Evolutionary conservation across 2,329 filamentous ascomycete genomes (phyloP).

Genomic region (Paramyrothecium sp.): DNA sequence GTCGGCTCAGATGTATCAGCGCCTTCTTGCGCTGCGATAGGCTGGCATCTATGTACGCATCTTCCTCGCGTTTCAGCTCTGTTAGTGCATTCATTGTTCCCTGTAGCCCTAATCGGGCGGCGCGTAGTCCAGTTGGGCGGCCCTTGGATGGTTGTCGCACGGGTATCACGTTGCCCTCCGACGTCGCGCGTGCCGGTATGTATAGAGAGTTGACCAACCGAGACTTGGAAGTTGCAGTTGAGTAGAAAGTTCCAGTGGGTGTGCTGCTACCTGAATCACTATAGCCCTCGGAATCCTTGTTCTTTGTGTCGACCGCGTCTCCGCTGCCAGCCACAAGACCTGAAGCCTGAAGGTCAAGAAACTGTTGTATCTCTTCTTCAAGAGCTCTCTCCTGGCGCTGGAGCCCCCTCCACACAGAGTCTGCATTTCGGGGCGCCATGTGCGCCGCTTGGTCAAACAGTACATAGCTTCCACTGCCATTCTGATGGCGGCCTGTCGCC

Average conservation of each 20-base stretch:
- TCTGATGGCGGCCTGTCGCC: constrained; percentile 17
- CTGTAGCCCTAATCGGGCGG: constrained; percentile 64
- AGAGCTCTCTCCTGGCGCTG: constrained; percentile 44
- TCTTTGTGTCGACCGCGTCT: constrained; percentile 13
- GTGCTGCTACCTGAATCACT: constrained; percentile 42
- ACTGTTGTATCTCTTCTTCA: constrained; percentile 44
- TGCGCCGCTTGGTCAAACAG: constrained; percentile 34
- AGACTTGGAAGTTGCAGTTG: constrained; percentile 35
- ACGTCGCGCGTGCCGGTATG: constrained; percentile 31
- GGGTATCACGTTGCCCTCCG: constrained; percentile 53
- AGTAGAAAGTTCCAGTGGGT: constrained; percentile 37
- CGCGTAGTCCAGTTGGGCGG: constrained; percentile 54
- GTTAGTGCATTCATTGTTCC: constrained; percentile 63
- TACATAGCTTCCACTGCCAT: constrained; percentile 26
- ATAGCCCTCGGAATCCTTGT: constrained; percentile 24
- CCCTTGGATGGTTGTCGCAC: constrained; percentile 53
- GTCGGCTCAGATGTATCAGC: constrained; percentile 54
- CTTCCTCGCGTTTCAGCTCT: constrained; percentile 66
- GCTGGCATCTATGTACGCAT: constrained; percentile 56
- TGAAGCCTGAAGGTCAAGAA: constrained; percentile 48
- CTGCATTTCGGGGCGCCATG: constrained; percentile 28
- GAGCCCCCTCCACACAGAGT: constrained; percentile 46
- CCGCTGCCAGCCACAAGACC: constrained; percentile 39
- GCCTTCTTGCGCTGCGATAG: constrained; percentile 56
- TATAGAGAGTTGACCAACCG: constrained; percentile 42